Conservation (phyloP, 192 early-diverging fungal genomes). For the Helicostylum pulchrum region DNA sequence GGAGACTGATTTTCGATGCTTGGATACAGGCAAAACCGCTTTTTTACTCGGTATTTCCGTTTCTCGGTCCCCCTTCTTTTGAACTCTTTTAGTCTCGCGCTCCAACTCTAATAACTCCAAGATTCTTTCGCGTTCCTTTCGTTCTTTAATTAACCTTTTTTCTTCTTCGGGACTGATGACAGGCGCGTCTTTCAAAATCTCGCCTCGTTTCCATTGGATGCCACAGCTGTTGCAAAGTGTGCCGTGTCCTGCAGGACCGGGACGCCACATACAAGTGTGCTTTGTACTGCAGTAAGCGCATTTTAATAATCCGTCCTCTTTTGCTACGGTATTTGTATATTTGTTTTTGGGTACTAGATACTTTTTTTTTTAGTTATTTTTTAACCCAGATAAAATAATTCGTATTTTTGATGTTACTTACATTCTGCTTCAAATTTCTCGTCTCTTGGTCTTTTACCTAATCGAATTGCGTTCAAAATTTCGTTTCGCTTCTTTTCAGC, state of each 20-base stretch:
- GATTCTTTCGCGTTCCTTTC: slow-evolving; percentile 11
- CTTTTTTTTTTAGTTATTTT: too few relatives aligned
- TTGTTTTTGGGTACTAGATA: slow-evolving; percentile 9
- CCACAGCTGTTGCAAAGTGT: slow-evolving; percentile 36
- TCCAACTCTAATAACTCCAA: slow-evolving; percentile 8
- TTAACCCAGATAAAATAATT: background rate
- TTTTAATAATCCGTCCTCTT: slow-evolving; percentile 26
- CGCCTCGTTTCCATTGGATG: slow-evolving; percentile 26
- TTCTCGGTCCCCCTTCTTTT: background rate
- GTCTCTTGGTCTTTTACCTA: slow-evolving; percentile 25
- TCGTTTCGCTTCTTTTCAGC: slow-evolving; percentile 38
- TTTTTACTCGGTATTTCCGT: background rate
- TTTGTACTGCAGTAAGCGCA: slow-evolving; percentile 34
- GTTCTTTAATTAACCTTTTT: slow-evolving; percentile 14
- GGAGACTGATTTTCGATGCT: background rate
- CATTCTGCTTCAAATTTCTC: slow-evolving; percentile 21
- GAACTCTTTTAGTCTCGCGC: background rate
- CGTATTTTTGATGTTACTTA: slow-evolving; percentile 15
- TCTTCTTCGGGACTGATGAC: slow-evolving; percentile 28
- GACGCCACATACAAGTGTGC: slow-evolving; percentile 32
- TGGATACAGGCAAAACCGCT: background rate
- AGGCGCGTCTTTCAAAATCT: slow-evolving; percentile 30
- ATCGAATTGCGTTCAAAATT: slow-evolving; percentile 20
- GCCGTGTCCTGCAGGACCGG: slow-evolving; percentile 25
- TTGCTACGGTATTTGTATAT: background rate